Percentiles rank a stretch among this genome's conserved stretches.
Conservation (phyloP, 1,139 yeast genomes). For the Candida anutae region DNA sequence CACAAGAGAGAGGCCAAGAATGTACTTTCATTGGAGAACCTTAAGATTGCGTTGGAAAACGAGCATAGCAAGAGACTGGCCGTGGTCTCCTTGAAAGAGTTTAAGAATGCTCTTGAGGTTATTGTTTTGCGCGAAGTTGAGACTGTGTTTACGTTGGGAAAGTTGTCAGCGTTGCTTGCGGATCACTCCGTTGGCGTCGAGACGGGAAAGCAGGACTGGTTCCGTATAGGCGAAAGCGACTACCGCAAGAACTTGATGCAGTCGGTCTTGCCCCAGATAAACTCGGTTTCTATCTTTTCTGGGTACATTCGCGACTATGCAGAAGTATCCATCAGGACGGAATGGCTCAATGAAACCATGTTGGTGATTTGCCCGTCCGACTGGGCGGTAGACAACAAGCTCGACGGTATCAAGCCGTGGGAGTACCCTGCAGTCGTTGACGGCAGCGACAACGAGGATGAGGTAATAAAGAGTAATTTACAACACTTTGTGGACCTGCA, state of each 20-base stretch:
- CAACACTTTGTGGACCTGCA: conserved; percentile 49
- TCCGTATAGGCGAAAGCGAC: conserved; percentile 7
- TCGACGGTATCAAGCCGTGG: conserved; percentile 52
- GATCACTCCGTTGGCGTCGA: not conserved
- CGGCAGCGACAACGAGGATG: conserved; percentile 22
- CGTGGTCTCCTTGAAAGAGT: conserved; percentile 4
- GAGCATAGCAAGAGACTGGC: not conserved
- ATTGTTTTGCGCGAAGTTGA: not conserved
- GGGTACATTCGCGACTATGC: conserved; percentile 48
- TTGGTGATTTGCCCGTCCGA: conserved; percentile 58
- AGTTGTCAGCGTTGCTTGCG: not conserved
- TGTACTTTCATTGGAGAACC: conserved; percentile 3
- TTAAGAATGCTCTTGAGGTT: conserved; percentile 10
- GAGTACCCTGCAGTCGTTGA: conserved; percentile 48
- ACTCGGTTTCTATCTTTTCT: conserved; percentile 42
- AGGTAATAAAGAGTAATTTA: conserved; percentile 38
- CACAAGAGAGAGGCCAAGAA: conserved; percentile 7
- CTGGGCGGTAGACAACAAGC: conserved; percentile 35
- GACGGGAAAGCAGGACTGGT: conserved; percentile 1
- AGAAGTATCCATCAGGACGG: conserved; percentile 36
- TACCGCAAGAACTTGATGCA: conserved; percentile 15
- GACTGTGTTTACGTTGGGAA: no score
- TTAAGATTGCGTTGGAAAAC: not conserved
- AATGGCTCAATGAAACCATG: conserved; percentile 25
- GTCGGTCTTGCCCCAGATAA: conserved; percentile 36